These are phyloP conservation scores for Bondarzewia mesenterica DNA, from an alignment of 1,284 basidiomycete genomes.

Conservation along the genomic window DNA sequence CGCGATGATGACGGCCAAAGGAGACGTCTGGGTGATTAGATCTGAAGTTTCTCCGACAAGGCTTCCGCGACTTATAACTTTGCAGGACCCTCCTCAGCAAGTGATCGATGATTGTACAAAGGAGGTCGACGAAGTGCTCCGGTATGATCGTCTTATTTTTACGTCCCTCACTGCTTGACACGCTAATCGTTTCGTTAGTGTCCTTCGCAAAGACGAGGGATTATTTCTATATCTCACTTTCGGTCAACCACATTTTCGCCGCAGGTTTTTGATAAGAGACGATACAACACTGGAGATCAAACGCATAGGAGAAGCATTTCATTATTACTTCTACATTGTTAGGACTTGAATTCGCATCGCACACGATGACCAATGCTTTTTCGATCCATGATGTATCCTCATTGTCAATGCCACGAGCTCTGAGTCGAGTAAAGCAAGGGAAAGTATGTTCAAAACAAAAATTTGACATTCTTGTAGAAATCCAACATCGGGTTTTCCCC, in stretches of 20 bases:
- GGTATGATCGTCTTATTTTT: slow-evolving; percentile 35
- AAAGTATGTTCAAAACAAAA: slow-evolving; percentile 52
- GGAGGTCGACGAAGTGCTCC: slow-evolving; percentile 76
- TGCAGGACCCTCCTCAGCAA: slow-evolving; percentile 73
- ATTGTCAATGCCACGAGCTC: not conserved
- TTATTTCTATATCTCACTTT: slow-evolving; percentile 83
- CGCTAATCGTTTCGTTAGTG: slow-evolving; percentile 39
- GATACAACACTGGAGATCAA: slow-evolving; percentile 56
- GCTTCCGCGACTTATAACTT: not conserved
- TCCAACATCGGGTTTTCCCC: slow-evolving; percentile 85
- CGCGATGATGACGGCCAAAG: slow-evolving; percentile 85
- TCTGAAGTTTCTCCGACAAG: too few species aligned
- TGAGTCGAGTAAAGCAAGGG: not conserved
- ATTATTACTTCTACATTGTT: slow-evolving; percentile 75
- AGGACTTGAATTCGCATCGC: slow-evolving; percentile 5
- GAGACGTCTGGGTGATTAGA: slow-evolving; percentile 92
- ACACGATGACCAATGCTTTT: too few species aligned
- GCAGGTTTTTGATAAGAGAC: slow-evolving; percentile 51
- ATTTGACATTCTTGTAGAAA: slow-evolving; percentile 87
- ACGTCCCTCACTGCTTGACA: slow-evolving; percentile 1
- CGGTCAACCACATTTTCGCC: slow-evolving; percentile 87
- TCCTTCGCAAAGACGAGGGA: slow-evolving; percentile 52
- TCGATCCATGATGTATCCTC: too few species aligned
- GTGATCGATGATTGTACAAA: slow-evolving; percentile 69
- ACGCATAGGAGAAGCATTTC: slow-evolving; percentile 71